Base-by-base conservation (phyloP, 192 early-diverging fungal species). In the Gigaspora rosea region DNA sequence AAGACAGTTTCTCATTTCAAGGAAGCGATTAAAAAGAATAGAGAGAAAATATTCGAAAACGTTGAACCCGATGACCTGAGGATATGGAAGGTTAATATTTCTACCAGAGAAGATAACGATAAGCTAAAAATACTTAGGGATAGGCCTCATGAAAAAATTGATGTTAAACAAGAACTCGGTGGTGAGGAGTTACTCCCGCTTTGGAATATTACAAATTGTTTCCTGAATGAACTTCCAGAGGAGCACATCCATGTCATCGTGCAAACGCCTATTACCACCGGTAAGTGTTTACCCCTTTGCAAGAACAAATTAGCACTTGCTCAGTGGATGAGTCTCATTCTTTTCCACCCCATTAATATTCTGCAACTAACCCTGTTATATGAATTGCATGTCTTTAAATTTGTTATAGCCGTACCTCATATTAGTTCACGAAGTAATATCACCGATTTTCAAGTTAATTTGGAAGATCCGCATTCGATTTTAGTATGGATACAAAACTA, bases 401-500 rank as follows among this genome's bases (percentile, higher is more conserved):
- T 41, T 41, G 36, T 41, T 41, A 41, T 41, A 41, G 36, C 36
- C 5, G 36, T 41, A 41, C 36, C 36, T 41, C 36, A 41, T 41
- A 41, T 41, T 41, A 41, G 36, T 41, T 41, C 36, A 41, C 5
- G 5, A 41, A 41, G 5, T 41, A 41, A 41, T 41, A 41, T 41
- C 36, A 41, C 36, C 5, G 5, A 41, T 41, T 41, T 41, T 41
- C 36, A 41, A 41, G 36, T 7, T 71, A 50, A 71, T 32, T 27
- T 16, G 49, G 22, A 52, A 32, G 68, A 71, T 71, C 18, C 18
- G 8, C 11, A 18, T 71, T 50, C 68, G 13, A 51, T 71, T 32
- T 51, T 52, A 52, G 16, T 18, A 52, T 71, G 68, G 68, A 51
- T 71, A 71, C 47, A 71, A 32, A 51, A 18, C 36, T 33, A 52